Conservation (phyloP, 306 rosid species). For the Dalbergia cultrata region DNA sequence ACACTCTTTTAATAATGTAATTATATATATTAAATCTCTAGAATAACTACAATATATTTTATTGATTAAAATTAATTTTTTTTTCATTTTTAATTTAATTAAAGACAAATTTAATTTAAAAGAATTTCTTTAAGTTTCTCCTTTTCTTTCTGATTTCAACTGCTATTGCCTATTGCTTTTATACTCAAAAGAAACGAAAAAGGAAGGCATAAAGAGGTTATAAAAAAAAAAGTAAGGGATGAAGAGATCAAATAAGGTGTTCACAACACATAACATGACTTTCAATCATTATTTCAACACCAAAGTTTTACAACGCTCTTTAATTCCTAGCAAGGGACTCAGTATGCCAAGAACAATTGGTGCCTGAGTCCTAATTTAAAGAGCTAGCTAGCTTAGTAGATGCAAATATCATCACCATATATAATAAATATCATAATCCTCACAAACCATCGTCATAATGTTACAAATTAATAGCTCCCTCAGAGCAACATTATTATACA, state of each 20-base stretch:
- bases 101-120: too few relatives aligned
- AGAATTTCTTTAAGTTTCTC: too few relatives aligned
- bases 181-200: neutral
- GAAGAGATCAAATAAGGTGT: neutral
- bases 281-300: neutral
- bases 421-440: neutral
- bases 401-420: conserved; percentile 22
- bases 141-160: too few relatives aligned
- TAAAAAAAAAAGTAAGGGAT: neutral
- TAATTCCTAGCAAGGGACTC: conserved; percentile 32
- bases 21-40: too few relatives aligned
- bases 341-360: neutral
- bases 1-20: too few relatives aligned
- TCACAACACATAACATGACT: neutral
- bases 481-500: conserved; percentile 32
- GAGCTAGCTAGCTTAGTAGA: conserved; percentile 1
- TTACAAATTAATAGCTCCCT: neutral
- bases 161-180: too few relatives aligned
- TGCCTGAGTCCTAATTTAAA: too few relatives aligned
- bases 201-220: too few relatives aligned
- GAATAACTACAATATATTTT: too few relatives aligned
- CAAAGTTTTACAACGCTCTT: conserved; percentile 39
- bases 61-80: too few relatives aligned
- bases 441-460: conserved; percentile 19
- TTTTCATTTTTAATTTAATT: too few relatives aligned